Evolutionary conservation across 352 stramenopile species (phyloP), one percentile per base, ranked within the genome.

Genomic region (Saprolegnia parasitica): DNA sequence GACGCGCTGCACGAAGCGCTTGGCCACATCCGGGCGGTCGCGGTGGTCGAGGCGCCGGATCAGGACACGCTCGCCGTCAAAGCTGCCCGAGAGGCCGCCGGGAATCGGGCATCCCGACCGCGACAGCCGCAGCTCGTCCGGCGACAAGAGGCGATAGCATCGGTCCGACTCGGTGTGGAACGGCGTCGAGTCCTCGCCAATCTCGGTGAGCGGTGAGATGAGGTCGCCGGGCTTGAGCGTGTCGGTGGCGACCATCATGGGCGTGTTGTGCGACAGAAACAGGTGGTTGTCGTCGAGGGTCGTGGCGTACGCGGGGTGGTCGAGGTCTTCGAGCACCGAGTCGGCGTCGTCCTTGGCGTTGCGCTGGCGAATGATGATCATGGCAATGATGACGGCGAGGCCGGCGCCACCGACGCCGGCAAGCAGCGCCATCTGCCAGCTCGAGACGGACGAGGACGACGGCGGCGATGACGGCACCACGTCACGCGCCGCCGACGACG

Each of bases 161-260:
- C 62, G 62, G 35, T 45, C 62, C 20, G 10, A 46, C n/a, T 24
- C 15, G 16, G 46, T 39, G 10, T 39, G 62, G 23, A 68, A 68
- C 37, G 62, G 62, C 32, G 62, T 68, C 56, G 50, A 50, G n/a
- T 68, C 62, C 6, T 68, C 62, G 20, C 46, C 46, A 11, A 23
- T 40, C n/a, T 68, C 52, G 23, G 46, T 47, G 15, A 68, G 37
- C 32, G 52, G 18, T 6, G 47, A 55, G 5, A 55, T 55, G n/a
- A 23, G 47, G n/a, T 55, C 24, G n/a, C 47, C 47, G 24, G 24
- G n/a, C 35, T 50, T 67, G 11, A 37, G 24, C 42, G 60, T 67
- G 20, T 21, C 35, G 39, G 18, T 47, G 5, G 26, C 26, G 11
- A 56, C 56, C 56, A 64, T 64, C n/a, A 64, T 64, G 35, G 56